Evolutionary conservation across 225 moss, liverwort and hornwort genomes (phyloP).

Genomic region (Ulota crispa): DNA sequence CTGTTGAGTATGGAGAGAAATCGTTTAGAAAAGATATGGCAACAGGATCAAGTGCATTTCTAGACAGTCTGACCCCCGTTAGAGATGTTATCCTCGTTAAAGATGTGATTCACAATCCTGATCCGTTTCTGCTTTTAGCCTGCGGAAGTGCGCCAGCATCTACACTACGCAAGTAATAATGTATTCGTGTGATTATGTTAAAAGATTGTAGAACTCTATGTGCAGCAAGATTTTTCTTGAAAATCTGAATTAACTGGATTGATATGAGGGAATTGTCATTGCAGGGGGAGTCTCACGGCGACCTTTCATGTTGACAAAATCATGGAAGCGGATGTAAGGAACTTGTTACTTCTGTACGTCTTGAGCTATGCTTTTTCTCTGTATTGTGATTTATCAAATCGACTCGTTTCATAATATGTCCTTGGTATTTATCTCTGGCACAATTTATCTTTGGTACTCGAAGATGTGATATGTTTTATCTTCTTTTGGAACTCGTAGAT

Average conservation of each 20-base stretch:
- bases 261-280: neutral
- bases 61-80: conserved; percentile 49
- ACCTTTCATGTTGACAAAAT: conserved; percentile 45
- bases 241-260: neutral
- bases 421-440: neutral
- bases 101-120: conserved; percentile 29
- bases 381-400: neutral
- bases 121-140: conserved; percentile 51
- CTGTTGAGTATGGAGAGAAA: neutral
- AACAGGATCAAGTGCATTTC: conserved; percentile 26
- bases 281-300: conserved; percentile 62
- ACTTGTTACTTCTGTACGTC: conserved; percentile 12
- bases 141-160: conserved; percentile 57
- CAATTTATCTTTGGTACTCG: neutral
- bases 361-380: conserved; percentile 9
- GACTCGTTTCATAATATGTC: neutral
- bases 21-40: conserved; percentile 33
- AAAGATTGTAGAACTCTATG: neutral
- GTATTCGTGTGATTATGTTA: neutral
- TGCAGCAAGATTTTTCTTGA: conserved; percentile 11
- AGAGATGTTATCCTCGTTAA: conserved; percentile 46
- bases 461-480: conserved; percentile 3
- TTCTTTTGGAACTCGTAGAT: conserved; percentile 45
- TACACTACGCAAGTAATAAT: conserved; percentile 53
- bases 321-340: conserved; percentile 62